Evolutionary conservation across 768 basidiomycete genomes (phyloP).

Genomic region (Boletellus ananiceps): DNA sequence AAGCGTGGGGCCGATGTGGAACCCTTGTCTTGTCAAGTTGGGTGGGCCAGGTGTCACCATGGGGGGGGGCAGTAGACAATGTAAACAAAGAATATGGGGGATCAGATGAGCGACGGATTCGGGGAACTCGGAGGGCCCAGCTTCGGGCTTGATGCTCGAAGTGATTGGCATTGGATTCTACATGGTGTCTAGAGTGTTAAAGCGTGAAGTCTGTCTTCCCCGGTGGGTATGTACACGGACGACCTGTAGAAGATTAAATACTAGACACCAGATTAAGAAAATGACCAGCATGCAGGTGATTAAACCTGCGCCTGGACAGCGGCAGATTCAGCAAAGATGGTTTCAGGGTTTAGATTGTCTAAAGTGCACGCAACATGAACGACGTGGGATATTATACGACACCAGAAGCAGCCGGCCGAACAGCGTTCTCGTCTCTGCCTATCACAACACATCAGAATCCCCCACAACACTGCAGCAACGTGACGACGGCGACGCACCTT

Average conservation of each 20-base stretch:
- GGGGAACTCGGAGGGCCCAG: too few relatives aligned
- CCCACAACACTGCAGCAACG: not conserved
- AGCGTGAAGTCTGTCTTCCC: not conserved
- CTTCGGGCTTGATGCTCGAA: too few relatives aligned
- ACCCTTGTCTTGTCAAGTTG: too few relatives aligned
- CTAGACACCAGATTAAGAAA: not conserved
- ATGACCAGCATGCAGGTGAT: not conserved
- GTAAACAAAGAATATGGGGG: too few relatives aligned
- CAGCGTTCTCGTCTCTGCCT: constrained; percentile 76
- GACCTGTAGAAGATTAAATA: not conserved
- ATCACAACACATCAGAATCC: not conserved
- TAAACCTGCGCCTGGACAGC: not conserved
- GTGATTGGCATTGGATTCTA: too few relatives aligned
- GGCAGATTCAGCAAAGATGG: not conserved
- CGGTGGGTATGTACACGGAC: too few relatives aligned
- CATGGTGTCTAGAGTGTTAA: not conserved
- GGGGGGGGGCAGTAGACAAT: too few relatives aligned
- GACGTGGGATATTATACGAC: constrained; percentile 19
- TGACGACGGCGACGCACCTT: constrained; percentile 48
- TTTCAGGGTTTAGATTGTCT: constrained; percentile 7
- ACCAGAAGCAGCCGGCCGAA: constrained; percentile 61
- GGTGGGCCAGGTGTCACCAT: too few relatives aligned
- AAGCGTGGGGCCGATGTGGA: too few relatives aligned
- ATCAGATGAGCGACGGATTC: too few relatives aligned
- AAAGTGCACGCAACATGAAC: not conserved